Evolutionary conservation across 2,329 filamentous ascomycete species (phyloP), one percentile per base, ranked within the genome.

Genomic region (Rasamsonia emersonii): DNA sequence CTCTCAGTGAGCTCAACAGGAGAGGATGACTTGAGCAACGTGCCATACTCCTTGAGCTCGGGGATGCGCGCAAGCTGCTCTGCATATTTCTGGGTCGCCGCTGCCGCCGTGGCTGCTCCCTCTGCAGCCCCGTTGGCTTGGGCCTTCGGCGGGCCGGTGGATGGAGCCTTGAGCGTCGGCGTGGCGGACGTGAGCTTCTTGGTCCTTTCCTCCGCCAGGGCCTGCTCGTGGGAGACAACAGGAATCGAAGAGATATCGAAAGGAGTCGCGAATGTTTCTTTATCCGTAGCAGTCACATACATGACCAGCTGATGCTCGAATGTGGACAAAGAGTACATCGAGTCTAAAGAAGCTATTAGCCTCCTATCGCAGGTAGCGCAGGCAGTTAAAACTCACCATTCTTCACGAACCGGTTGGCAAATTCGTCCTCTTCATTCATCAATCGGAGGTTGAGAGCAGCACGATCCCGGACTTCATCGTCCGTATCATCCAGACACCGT

Each of bases 231-330:
- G 13, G 86, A 94, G 45, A 98, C 91, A 28, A 95, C 78, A 4
- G 91, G 91, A 27, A 98, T 83, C 51, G 82, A 80, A 49, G 81
- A 77, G 50, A 98, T 80, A 56, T 96, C 89, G 68, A 98, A 98
- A 5, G 91, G 80, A 19, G 70, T 68, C 24, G 80, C 75, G 50
- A 96, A 98, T 0, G 82, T 84, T 24, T 81, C 76, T 59, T 88
- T 86, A 51, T 91, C 85, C 33, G 86, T 84, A 9, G 88, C 86
- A 11, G 88, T 94, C 47, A 98, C 89, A 52, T 98, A 98, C 77
- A 93, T 83, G 46, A 95, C 88, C 30, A 98, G 78, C 57, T 96
- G 88, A 56, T 96, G 89, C 68, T 96, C 91, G 40, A 98, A 93
- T 38, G 85, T 86, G 8, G 86, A 84, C 14, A 98, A 73, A 6